Evolutionary conservation across 176 grass and related monocot genomes (phyloP).

Genomic region (Aechmea fasciata): DNA sequence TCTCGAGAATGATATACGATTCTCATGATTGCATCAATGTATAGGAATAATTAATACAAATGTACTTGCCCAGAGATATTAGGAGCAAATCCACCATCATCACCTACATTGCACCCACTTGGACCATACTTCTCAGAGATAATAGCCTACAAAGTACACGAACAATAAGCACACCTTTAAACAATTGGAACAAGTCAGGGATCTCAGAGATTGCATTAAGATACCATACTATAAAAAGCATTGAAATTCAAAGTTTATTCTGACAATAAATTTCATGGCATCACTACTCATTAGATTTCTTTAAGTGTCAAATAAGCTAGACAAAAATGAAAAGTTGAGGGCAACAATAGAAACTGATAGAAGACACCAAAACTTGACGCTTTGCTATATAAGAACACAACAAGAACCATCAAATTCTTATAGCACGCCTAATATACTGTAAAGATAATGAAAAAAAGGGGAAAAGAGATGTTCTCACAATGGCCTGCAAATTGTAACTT

Average conservation of each 20-base stretch:
- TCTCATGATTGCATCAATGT: neutral
- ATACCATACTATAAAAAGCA: constrained; percentile 9
- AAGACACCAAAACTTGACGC: neutral
- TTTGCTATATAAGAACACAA: neutral
- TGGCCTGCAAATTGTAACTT: neutral
- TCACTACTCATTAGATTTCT: neutral
- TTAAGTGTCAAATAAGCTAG: neutral
- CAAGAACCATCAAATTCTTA: neutral
- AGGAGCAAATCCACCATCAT: constrained; percentile 90
- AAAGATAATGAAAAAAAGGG: neutral
- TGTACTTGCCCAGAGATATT: constrained; percentile 81
- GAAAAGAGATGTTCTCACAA: neutral
- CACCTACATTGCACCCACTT: constrained; percentile 65
- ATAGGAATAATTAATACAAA: neutral
- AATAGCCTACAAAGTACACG: constrained; percentile 47
- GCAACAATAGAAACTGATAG: neutral
- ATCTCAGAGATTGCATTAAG: neutral
- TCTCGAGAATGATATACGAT: neutral
- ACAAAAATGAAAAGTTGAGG: neutral
- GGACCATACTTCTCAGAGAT: constrained; percentile 60
- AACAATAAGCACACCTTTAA: neutral
- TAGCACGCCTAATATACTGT: neutral
- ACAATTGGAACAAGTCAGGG: neutral
- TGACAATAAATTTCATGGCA: neutral
- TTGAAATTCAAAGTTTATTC: neutral